Base-by-base conservation (phyloP, 176 grass and related monocot genomes). In the Otatea glauca region DNA sequence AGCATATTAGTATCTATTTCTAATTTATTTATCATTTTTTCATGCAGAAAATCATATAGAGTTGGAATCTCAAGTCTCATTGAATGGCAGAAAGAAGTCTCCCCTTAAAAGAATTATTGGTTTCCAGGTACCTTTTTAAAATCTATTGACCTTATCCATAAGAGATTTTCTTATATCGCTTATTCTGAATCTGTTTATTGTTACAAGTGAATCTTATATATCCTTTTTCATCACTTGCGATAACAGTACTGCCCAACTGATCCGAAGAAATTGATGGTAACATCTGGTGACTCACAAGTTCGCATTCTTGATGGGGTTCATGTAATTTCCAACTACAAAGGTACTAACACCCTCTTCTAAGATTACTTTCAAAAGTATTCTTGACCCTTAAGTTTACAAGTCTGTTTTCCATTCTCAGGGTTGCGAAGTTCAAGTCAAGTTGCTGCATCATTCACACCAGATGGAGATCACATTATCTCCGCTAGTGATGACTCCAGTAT, bases 231-330 rank as follows among this genome's bases (percentile, higher is more conserved):
- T 50, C 64, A 14, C 17, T 77, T 84, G 70, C 10, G 54, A 83
- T 59, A 83, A 48, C 89, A 99, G 96, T 99, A 92, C 79, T 99
- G 93, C 83, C 96, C 91, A 83, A 79, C 81, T 63, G 88, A 99
- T 94, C 85, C 83, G 78, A 86, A 82, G 85, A 94, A 86, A 89
- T 60, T 99, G 68, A 88, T 99, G 93, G 91, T 99, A 48, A 88
- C 91, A 84, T 94, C 96, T 53, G 96, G 89, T 47, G 90, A 94
- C 75, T 99, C 91, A 29, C 87, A 95, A 86, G 79, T 99, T 66
- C 88, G 89, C 77, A 88, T 99, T 77, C 83, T 97, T 77, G 84
- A 99, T 62, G 89, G 96, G 13, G 73, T 61, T 86, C 89, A 96
- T 76, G 81, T 96, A 24, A 75, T 91, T 65, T 86, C 93, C 60